Base-by-base conservation (phyloP, 2,329 filamentous ascomycete species). In the Phoma sp. region DNA sequence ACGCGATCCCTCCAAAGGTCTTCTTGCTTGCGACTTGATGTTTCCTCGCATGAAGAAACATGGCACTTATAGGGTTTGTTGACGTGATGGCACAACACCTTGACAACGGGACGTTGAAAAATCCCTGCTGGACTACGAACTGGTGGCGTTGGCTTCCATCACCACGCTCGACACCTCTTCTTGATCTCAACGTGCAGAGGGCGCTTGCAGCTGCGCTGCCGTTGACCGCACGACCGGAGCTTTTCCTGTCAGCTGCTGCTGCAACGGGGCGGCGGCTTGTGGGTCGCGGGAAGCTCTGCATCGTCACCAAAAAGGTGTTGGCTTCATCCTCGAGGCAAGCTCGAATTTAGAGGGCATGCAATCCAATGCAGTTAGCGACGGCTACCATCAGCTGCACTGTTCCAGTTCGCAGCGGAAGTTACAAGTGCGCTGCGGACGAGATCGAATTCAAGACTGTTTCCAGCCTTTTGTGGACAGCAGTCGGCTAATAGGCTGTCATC, bases 201-300 rank as follows among this genome's bases (percentile, higher is more conserved):
- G 52, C 62, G 60, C 64, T 69, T 71, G 62, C 59, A 59, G 64
- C 53, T 67, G 61, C 60, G 66, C 64, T 59, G 50, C 58, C 51
- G 52, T 48, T 59, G 60, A 68, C 57, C 47, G 43, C 18, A 37
- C 39, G 7, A 33, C 18, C 50, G 48, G 45, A 56, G 47, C 42
- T 51, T 46, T 55, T 35, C 10, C 32, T 55, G 39, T 40, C 36
- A 45, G 33, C 33, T 29, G 40, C 36, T 56, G 37, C 53, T 58
- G 50, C 41, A 54, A 53, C 49, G 50, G 54, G 58, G 52, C 53
- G 47, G 37, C 57, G 46, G 58, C 39, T 51, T 58, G 54, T 59
- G 55, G 46, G 42, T 29, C 52, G 47, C 27, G 25, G 33, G 58
- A 59, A 51, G 53, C 51, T 58, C 44, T 55, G 53, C 52, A 48